These are phyloP conservation scores for Rhizophagus sp. DNA, from an alignment of 192 early-diverging fungal species.

Conservation along the genomic window DNA sequence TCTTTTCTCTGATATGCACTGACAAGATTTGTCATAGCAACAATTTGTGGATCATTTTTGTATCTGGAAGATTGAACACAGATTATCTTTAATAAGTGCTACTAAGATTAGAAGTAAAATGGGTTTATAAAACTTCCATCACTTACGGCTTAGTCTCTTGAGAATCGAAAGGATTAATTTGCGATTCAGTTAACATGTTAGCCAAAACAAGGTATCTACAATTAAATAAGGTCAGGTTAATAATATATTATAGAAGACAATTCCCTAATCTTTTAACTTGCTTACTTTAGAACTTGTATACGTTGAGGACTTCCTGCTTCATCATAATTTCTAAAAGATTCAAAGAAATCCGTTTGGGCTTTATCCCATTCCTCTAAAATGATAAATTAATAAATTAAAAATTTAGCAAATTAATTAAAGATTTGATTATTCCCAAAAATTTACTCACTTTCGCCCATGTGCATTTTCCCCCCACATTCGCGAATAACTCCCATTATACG, in stretches of 20 bases:
- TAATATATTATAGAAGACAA: too few relatives aligned
- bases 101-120: not conserved
- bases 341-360: constrained; percentile 94
- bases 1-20: constrained; percentile 89
- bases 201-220: constrained; percentile 86
- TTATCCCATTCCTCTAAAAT: constrained; percentile 80
- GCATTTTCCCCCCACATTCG: constrained; percentile 98
- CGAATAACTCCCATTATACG: constrained; percentile 96
- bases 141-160: constrained; percentile 92
- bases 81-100: not conserved
- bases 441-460: constrained; percentile 84
- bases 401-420: not conserved
- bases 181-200: constrained; percentile 93
- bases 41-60: constrained; percentile 88
- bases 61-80: constrained; percentile 54
- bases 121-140: not conserved
- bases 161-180: constrained; percentile 96
- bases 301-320: constrained; percentile 93
- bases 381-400: not conserved
- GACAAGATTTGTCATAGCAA: constrained; percentile 92
- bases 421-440: not conserved
- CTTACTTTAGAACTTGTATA: constrained; percentile 87
- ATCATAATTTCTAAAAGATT: constrained; percentile 97
- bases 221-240: not conserved
- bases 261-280: too few relatives aligned